Evolutionary conservation across 305 asterid genomes (phyloP).

Genomic region (Plantago coronopus): DNA sequence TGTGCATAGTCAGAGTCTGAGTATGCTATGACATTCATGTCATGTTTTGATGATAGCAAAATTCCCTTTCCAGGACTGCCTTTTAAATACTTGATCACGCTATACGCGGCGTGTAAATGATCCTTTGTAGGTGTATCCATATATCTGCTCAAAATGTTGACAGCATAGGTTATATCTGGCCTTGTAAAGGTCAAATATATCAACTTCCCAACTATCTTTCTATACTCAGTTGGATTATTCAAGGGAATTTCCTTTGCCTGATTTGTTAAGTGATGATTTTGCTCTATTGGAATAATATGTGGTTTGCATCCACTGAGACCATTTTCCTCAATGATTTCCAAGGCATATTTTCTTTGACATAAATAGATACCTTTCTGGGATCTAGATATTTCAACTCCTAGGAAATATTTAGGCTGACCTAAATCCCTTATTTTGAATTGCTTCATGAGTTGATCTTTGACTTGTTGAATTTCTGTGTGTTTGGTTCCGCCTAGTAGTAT

Average conservation of each 20-base stretch:
- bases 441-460: neutral
- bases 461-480: neutral
- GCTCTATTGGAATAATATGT: neutral
- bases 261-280: neutral
- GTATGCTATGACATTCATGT: neutral
- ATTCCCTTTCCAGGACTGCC: neutral
- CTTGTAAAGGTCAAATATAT: neutral
- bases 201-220: neutral
- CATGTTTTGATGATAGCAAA: neutral
- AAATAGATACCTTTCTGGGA: neutral
- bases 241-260: neutral
- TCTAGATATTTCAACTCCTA: neutral
- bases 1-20: neutral
- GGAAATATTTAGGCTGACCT: neutral
- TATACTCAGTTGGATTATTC: neutral
- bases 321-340: neutral
- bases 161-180: neutral
- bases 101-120: neutral
- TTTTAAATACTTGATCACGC: slow-evolving; percentile 1
- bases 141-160: neutral
- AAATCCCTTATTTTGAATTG: neutral
- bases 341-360: neutral
- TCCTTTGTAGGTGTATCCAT: neutral
- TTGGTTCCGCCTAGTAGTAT: neutral
- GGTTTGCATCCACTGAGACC: neutral